Conservation (phyloP, 352 stramenopile species). For the Pythium oligandrum region DNA sequence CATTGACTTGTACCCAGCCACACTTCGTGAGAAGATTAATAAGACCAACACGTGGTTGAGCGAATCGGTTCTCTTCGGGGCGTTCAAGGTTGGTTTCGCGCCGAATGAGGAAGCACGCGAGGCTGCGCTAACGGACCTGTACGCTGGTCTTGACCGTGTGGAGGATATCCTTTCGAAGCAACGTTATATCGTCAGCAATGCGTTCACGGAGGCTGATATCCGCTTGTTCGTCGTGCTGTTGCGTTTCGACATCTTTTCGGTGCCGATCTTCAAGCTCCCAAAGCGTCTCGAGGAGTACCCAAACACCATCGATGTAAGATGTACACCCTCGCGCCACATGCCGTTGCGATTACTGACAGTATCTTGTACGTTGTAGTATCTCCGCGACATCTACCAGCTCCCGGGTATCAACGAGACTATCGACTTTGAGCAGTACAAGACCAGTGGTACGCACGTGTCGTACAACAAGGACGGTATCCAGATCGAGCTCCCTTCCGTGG, state of each 20-base stretch:
- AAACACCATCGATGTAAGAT: conserved; percentile 62
- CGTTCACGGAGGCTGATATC: conserved; percentile 84
- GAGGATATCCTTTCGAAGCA: conserved; percentile 70
- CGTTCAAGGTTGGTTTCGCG: conserved; percentile 78
- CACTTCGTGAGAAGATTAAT: conserved; percentile 80
- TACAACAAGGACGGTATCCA: conserved; percentile 44
- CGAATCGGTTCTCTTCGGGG: conserved; percentile 88
- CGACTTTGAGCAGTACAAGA: conserved; percentile 42
- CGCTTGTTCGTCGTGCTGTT: conserved; percentile 90
- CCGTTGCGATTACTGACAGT: too few relatives aligned
- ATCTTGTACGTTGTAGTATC: conserved; percentile 18
- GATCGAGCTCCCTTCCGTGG: conserved; percentile 25
- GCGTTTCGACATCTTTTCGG: conserved; percentile 93
- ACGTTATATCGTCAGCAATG: conserved; percentile 66
- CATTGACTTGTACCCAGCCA: conserved; percentile 85
- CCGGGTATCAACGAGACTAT: conserved; percentile 30
- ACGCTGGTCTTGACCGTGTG: conserved; percentile 68
- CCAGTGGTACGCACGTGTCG: neutral
- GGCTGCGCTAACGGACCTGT: conserved; percentile 82
- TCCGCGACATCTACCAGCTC: conserved; percentile 50
- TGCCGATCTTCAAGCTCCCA: conserved; percentile 77
- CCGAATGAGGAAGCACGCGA: conserved; percentile 79
- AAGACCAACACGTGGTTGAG: conserved; percentile 91
- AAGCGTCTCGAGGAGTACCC: conserved; percentile 76
- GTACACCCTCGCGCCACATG: too few relatives aligned